Evolutionary conservation across 2,329 filamentous ascomycete genomes (phyloP).

Genomic region (Xylariaceae sp.): DNA sequence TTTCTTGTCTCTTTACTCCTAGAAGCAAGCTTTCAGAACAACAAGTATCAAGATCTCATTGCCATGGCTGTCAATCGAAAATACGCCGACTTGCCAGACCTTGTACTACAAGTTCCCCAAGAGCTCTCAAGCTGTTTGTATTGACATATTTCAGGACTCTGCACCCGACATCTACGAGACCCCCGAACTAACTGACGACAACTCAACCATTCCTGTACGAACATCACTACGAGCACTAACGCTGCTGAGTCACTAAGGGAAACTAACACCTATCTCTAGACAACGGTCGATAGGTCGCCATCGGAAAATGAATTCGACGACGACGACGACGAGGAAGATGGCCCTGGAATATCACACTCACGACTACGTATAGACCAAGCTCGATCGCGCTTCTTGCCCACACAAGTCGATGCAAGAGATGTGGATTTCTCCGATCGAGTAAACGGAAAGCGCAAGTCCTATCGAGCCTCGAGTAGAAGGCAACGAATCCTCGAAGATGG

Average conservation of each 20-base stretch:
- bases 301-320: conserved; percentile 68
- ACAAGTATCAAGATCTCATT: background rate
- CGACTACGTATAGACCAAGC: conserved; percentile 80
- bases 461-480: conserved; percentile 75
- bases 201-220: conserved; percentile 80
- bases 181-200: conserved; percentile 88
- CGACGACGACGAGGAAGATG: conserved; percentile 60
- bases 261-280: conserved; percentile 47
- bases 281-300: conserved; percentile 61
- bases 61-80: conserved; percentile 78
- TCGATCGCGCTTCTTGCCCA: conserved; percentile 77
- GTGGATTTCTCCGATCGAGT: conserved; percentile 93
- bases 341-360: conserved; percentile 74
- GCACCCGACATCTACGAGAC: conserved; percentile 97
- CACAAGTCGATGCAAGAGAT: conserved; percentile 75
- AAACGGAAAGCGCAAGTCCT: conserved; percentile 80
- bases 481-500: conserved; percentile 68
- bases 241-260: background rate
- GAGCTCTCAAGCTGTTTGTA: background rate
- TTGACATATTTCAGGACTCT: conserved; percentile 68
- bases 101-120: conserved; percentile 57
- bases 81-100: conserved; percentile 80
- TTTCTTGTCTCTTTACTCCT: background rate
- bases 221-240: background rate
- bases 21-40: background rate